Evolutionary conservation across 2,329 filamentous ascomycete genomes (phyloP).

Genomic region (Cladosporium velox): DNA sequence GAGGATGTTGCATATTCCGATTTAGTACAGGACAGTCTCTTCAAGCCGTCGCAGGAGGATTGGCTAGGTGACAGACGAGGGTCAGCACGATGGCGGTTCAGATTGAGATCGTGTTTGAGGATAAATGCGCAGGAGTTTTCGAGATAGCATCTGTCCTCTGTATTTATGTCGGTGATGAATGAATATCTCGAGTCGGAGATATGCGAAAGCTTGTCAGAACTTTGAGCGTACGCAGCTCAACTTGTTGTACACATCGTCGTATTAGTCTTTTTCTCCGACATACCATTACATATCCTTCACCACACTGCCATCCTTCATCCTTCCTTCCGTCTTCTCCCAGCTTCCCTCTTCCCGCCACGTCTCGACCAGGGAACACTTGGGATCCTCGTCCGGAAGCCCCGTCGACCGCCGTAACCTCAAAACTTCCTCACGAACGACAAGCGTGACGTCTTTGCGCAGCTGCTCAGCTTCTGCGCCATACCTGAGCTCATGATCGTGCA

Average conservation of each 20-base stretch:
- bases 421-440: constrained; percentile 75
- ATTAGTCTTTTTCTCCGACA: not conserved
- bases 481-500: constrained; percentile 67
- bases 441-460: constrained; percentile 77
- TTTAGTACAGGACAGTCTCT: not conserved
- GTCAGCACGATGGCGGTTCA: not conserved
- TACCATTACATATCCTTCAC: constrained; percentile 54
- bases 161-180: not conserved
- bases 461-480: constrained; percentile 73
- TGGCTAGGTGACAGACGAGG: not conserved
- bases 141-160: not conserved
- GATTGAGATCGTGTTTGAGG: not conserved
- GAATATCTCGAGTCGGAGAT: not conserved
- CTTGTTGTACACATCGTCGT: not conserved
- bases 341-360: constrained; percentile 70
- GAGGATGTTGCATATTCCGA: not conserved
- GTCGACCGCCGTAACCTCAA: constrained; percentile 71
- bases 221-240: not conserved
- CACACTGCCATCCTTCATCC: constrained; percentile 62
- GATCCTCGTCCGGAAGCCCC: constrained; percentile 79
- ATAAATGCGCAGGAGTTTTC: not conserved
- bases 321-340: constrained; percentile 53
- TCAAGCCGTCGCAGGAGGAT: not conserved
- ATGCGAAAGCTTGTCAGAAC: not conserved
- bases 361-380: constrained; percentile 72